Percentiles rank a stretch among this genome's conserved stretches.
Conservation (phyloP, 805 yeast species). For the Monosporozyma aerobia region DNA sequence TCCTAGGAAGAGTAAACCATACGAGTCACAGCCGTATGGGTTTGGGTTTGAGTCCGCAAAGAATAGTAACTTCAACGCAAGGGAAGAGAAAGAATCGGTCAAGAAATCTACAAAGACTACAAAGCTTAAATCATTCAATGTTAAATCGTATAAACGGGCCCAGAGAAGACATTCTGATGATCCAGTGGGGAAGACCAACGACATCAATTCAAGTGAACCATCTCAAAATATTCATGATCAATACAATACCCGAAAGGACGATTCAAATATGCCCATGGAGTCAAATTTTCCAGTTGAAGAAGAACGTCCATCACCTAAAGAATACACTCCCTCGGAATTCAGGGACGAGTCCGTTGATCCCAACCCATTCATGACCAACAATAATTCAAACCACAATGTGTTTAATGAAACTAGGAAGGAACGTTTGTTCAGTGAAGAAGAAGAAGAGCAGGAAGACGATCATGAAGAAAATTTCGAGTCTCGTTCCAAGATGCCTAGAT, state of each 20-base stretch:
- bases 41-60: conserved; percentile 16
- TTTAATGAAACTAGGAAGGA: not conserved
- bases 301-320: not conserved
- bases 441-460: not conserved
- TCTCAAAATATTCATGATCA: not conserved
- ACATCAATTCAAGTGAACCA: not conserved
- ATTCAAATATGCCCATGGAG: not conserved
- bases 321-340: not conserved
- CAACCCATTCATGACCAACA: not conserved
- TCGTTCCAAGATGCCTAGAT: not conserved
- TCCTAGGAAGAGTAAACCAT: conserved; percentile 19
- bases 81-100: not conserved
- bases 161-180: not conserved
- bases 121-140: conserved; percentile 21
- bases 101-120: conserved; percentile 2
- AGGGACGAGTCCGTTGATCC: not conserved
- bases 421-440: not conserved
- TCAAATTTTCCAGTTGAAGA: not conserved
- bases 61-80: not conserved
- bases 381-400: not conserved
- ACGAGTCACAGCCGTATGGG: conserved; percentile 30
- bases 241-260: not conserved
- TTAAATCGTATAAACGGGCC: conserved; percentile 18
- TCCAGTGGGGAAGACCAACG: not conserved
- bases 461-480: too few relatives aligned